These are phyloP conservation scores for Sporothrix inflata DNA, from an alignment of 2,329 filamentous ascomycete genomes.

Conservation along the genomic window DNA sequence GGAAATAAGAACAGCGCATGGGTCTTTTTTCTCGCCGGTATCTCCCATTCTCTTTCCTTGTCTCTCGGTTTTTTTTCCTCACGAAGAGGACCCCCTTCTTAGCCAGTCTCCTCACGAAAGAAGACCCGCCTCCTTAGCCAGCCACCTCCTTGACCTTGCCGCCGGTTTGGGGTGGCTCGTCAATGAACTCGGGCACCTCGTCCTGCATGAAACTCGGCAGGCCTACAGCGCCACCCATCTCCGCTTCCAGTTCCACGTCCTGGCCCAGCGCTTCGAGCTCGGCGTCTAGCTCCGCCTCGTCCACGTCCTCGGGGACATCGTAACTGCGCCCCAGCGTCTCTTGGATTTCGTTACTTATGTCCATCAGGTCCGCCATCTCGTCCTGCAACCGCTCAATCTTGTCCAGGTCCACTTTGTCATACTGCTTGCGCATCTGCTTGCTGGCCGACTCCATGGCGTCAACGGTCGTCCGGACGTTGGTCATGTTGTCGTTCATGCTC, in stretches of 20 bases:
- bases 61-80: no score
- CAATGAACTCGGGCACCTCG: slow-evolving; percentile 88
- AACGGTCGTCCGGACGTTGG: slow-evolving; percentile 97
- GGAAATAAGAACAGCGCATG: no score
- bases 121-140: not conserved
- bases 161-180: slow-evolving; percentile 69
- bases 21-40: no score
- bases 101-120: not conserved
- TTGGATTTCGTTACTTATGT: slow-evolving; percentile 97
- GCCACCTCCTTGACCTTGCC: slow-evolving; percentile 35
- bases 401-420: slow-evolving; percentile 95
- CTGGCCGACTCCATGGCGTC: slow-evolving; percentile 97
- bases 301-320: slow-evolving; percentile 94
- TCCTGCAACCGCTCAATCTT: slow-evolving; percentile 98
- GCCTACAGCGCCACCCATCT: slow-evolving; percentile 58
- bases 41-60: no score
- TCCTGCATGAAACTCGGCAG: slow-evolving; percentile 89
- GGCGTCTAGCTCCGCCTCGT: slow-evolving; percentile 93
- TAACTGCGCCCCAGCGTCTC: slow-evolving; percentile 90
- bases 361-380: slow-evolving; percentile 98
- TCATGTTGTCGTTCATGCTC: slow-evolving; percentile 98
- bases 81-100: not conserved
- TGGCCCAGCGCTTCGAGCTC: slow-evolving; percentile 93
- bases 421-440: slow-evolving; percentile 89
- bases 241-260: slow-evolving; percentile 84